phyloP scores from a whole-genome alignment of 108 stramenopile species.

The Mayamaea pseudoterrestris region DNA sequence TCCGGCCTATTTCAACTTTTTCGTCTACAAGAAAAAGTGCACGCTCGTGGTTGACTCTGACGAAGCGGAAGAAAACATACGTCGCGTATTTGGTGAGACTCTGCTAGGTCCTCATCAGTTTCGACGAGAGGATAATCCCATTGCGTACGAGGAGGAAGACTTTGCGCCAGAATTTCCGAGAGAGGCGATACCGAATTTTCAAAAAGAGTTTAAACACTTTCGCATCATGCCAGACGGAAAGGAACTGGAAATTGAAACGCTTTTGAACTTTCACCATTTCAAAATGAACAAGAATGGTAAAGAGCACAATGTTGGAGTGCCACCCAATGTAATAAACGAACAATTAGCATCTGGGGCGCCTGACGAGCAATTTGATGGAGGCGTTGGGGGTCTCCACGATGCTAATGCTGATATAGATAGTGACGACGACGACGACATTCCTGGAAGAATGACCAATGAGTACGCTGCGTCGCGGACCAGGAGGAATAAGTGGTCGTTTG shows the following conservation, averaged over 20 bases:
- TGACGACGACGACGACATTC: too few species aligned
- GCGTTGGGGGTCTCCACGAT: too few species aligned
- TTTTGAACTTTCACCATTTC: conserved; percentile 75
- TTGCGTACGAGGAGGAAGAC: conserved; percentile 59
- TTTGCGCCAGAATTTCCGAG: conserved; percentile 66
- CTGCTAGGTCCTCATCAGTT: conserved; percentile 73
- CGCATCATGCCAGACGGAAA: conserved; percentile 70
- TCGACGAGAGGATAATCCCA: conserved; percentile 32
- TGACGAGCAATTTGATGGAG: too few species aligned
- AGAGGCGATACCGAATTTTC: conserved; percentile 77
- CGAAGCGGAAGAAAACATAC: conserved; percentile 72
- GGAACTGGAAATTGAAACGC: conserved; percentile 62
- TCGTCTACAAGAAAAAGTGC: conserved; percentile 70
- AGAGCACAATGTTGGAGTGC: too few species aligned
- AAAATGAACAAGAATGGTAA: too few species aligned
- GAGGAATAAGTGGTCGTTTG: too few species aligned
- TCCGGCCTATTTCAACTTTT: conserved; percentile 94
- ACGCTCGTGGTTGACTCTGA: conserved; percentile 77
- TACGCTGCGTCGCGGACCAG: too few species aligned
- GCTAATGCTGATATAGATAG: too few species aligned
- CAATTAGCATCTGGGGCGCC: too few species aligned
- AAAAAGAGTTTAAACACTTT: conserved; percentile 82
- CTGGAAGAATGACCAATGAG: too few species aligned
- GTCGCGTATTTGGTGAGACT: conserved; percentile 74
- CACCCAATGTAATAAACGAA: too few species aligned